Base-by-base conservation (phyloP, 257 asterid genomes). In the Ligustrum vulgare region DNA sequence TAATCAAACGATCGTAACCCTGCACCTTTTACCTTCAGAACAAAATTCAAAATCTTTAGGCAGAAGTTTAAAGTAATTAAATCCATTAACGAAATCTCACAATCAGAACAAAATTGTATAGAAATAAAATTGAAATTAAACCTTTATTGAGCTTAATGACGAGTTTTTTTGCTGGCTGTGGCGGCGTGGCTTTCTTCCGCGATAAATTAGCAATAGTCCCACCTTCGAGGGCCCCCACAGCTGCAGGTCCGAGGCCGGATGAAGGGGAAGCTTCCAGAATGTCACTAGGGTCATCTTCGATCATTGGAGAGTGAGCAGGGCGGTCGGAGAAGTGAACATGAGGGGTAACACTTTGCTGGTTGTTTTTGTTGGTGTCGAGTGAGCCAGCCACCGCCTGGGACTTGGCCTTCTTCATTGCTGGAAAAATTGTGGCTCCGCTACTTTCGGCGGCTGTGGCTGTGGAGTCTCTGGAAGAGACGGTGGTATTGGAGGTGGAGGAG, bases 361-460 rank as follows among this genome's bases (percentile, higher is more conserved):
- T 79, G 39, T 84, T 78, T 56, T 68, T 83, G 69, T 66, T 76
- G 22, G 65, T 73, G 47, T 79, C 84, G 10, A 73, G 60, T 20
- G 87, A 80, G 75, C 78, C 70, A 28, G 80, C 73, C 60, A 71
- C 79, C 18, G 76, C 79, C 60, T 79, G 84, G 11, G 84, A 74
- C 76, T 84, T 85, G 32, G 86, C 82, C 25, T 85, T 82, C 72
- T 82, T 85, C 86, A 85, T 85, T 8, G 82, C 75, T 68, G 82
- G 72, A 49, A 67, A 37, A 49, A 70, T 36, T 43, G 77, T 32
- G 78, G 63, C 28, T 35, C 69, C 72, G 22, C 22, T 4, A 51
- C 60, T 51, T 16, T 71, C 77, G 67, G 49, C 51, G 54, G 33
- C 33, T 77, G n/a, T 15, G 69, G 58, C 9, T 16, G 8, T 5